Base-by-base conservation (phyloP, 208 protist genomes). In the Trichomonas vaginalis region DNA sequence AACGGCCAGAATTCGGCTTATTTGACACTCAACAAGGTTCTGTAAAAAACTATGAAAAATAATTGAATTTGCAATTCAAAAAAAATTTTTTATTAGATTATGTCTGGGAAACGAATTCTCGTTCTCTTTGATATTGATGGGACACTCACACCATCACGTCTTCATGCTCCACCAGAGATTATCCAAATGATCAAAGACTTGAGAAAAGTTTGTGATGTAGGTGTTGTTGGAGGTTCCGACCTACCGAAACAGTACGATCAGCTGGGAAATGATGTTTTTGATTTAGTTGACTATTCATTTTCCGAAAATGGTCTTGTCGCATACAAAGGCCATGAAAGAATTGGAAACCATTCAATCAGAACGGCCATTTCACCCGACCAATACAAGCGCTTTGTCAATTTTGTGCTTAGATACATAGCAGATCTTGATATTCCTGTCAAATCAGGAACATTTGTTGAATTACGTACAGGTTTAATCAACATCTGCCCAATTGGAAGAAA, bases 401-500 rank as follows among this genome's bases (percentile, higher is more conserved):
- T 97, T 96, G 95, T 97, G 17, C 97, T 99, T 46, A 96, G 95
- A 27, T 97, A 99, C 95, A 98, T 99, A 80, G 98, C 99, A 0
- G 97, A 99, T 56, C 82, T 99, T 10, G 98, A 99, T 95, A 99
- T 99, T 96, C 99, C 99, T 90, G 98, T 99, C 39, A 99, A 99
- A 97, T 70, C 96, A 82, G 99, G 99, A 70, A 99, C 99, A 10
- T 99, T 99, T 97, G 97, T 99, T 95, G 99, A 99, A 97, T 99
- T 99, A 96, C 97, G 99, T 62, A 99, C 98, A 95, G 99, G 99
- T 40, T 99, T 99, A 99, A 97, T 99, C 62, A 99, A 99, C 97
- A 96, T 99, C 39, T 99, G 98, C 27, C 99, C 99, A 47, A 99
- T 99, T 96, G 99, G 99, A 35, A 98, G 99, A 96, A 99, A 99